Evolutionary conservation across 2,329 filamentous ascomycete genomes (phyloP).

Genomic region (Phialocephala subalpina): DNA sequence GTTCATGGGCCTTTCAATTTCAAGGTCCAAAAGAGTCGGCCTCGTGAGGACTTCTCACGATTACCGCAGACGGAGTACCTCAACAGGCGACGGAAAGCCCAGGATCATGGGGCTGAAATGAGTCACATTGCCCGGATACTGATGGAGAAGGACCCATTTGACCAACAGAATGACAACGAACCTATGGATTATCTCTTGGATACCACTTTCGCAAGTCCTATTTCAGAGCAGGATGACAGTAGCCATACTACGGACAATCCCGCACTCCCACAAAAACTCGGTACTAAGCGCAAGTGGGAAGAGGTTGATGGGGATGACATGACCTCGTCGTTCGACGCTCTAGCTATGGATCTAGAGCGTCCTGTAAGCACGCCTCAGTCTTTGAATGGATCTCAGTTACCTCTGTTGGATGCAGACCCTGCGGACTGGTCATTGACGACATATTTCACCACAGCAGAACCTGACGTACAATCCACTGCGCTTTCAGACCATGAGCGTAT

Average conservation of each 20-base stretch:
- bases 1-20: constrained; percentile 40
- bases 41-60: constrained; percentile 17
- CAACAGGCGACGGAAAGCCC: constrained; percentile 29
- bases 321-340: constrained; percentile 41
- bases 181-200: constrained; percentile 36
- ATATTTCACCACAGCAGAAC: constrained; percentile 68
- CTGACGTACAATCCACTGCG: constrained; percentile 43
- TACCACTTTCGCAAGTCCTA: constrained; percentile 50
- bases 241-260: constrained; percentile 59
- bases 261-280: constrained; percentile 55
- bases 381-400: constrained; percentile 37
- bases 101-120: constrained; percentile 24
- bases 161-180: constrained; percentile 26
- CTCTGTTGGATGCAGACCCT: constrained; percentile 43
- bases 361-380: constrained; percentile 38
- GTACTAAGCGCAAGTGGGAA: constrained; percentile 45
- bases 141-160: constrained; percentile 47
- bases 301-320: constrained; percentile 39
- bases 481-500: constrained; percentile 67
- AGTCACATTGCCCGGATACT: constrained; percentile 51
- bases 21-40: constrained; percentile 19
- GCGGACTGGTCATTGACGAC: constrained; percentile 54
- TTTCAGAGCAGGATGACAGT: constrained; percentile 64
- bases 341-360: constrained; percentile 40
- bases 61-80: constrained; percentile 42